A percentile compares a stretch with the other conserved stretches of the same genome.
Evolutionary conservation across 768 basidiomycete genomes (phyloP).

Genomic region (Mycena galericulata): DNA sequence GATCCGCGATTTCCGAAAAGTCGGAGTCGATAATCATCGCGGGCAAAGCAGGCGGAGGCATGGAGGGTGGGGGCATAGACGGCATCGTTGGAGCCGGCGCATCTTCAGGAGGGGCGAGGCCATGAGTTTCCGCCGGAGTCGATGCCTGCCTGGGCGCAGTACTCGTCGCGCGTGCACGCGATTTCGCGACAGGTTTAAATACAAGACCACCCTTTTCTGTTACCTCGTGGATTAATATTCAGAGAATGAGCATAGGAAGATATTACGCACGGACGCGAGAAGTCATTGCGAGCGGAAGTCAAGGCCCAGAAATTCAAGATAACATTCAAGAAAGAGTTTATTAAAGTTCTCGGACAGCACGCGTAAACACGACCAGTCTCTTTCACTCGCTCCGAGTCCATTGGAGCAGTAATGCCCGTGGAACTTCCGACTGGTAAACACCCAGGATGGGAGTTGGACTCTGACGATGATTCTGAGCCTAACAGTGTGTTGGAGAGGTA

Average conservation of each 20-base stretch:
- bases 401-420: constrained; percentile 29
- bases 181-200: constrained; percentile 75
- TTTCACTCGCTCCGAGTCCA: not conserved
- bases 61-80: constrained; percentile 6
- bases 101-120: constrained; percentile 14
- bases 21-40: constrained; percentile 5
- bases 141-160: constrained; percentile 38
- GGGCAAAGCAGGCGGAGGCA: constrained; percentile 26
- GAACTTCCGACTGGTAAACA: constrained; percentile 67
- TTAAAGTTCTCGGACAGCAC: not conserved
- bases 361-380: not conserved
- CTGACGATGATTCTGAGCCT: constrained; percentile 57
- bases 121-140: constrained; percentile 12
- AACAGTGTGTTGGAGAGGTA: constrained; percentile 72
- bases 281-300: constrained; percentile 50
- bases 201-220: constrained; percentile 79
- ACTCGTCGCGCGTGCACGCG: constrained; percentile 57
- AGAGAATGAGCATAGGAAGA: not conserved
- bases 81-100: not conserved
- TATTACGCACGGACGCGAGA: constrained; percentile 65
- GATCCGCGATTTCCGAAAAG: not conserved
- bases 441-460: constrained; percentile 71
- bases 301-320: constrained; percentile 21
- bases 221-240: constrained; percentile 21
- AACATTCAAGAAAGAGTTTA: not conserved